Evolutionary conservation across 2,329 filamentous ascomycete genomes (phyloP), one percentile per base, ranked within the genome.

Genomic region (Cladosporium sp.): DNA sequence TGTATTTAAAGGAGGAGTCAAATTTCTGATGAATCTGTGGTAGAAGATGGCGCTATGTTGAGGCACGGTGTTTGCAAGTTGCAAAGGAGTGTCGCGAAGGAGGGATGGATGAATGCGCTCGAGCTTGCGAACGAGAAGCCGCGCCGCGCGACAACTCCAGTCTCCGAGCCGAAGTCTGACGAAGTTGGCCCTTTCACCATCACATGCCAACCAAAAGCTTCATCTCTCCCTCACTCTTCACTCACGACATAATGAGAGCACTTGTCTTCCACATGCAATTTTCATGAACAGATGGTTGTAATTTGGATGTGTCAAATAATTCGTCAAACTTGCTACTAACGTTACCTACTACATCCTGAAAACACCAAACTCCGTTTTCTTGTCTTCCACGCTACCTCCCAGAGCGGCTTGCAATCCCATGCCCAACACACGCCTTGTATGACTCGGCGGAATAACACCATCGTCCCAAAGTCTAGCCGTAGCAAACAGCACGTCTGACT

Each of bases 401-500:
- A 66, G 54, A 15, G 74, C 74, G 54, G 73, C 73, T 54, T 71
- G 64, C 58, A 78, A 53, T 1, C 73, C 73, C 66, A 77, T 67
- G 1, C 73, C 75, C 29, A 78, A 57, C n/a, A 76, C 73, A 29
- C 65, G 58, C 50, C 75, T 66, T 20, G 75, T 78, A 57, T 78
- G 73, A 50, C 68, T 68, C 0, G 75, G 75, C 29, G 73, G 71
- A 43, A 77, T 77, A 15, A 78, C 68, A 4, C 75, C 75, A 61
- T 78, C 74, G 54, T 77, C 92, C 93, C 93, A 99, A 61, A 97
- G 70, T 55, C 92, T 80, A 4, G 93, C 92, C 27, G 85, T 89
- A 1, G 89, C 93, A 69, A 90, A 97, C 1, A 86, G 83, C 1
- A 89, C 89, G 60, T 96, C 88, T 49, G 88, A 95, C 74, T 97